Base-by-base conservation (phyloP, 306 rosid genomes). In the Crotalaria pallida region DNA sequence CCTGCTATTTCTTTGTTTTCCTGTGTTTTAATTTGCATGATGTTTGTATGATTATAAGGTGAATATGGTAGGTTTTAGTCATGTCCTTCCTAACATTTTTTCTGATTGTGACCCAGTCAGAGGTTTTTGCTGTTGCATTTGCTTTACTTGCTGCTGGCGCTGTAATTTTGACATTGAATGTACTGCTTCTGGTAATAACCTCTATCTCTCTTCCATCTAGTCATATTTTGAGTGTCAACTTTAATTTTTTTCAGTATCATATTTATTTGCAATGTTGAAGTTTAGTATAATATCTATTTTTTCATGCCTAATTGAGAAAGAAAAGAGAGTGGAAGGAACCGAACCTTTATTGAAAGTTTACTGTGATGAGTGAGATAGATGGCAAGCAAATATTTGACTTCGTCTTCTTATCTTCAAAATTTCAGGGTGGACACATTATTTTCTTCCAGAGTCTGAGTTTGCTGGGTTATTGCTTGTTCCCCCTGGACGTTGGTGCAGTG, bases 101-200 rank as follows among this genome's bases (percentile, higher is more conserved):
- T 51, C 10, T 65, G 38, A 23, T 61, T 61, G 21, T 75, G 63
- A 71, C 58, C 48, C 92, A 95, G 99, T 87, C 96, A 58, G 99
- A 95, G 80, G 99, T 94, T 48, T 94, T 94, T 29, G 99, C 97
- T 22, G 99, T 91, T 77, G 96, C 97, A 48, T 94, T 94, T 84
- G 99, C 97, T 27, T 88, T 94, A 40, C 99, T 94, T 70, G 99
- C 99, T 71, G 92, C 91, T 43, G 97, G 99, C 23, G 97, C 96
- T 65, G 88, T 94, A 65, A 82, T 95, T 80, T 80, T 95, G 83
- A 95, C 97, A 27, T 59, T 95, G 90, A 95, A 95, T 83, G 99
- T 95, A 8, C 89, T 94, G 72, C 97, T 94, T 27, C 96, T 94
- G 96, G 99, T 95, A 95, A 80, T 62, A 13, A 8, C 53, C 58